Conservation (phyloP, 441 rosid genomes). For the Euphorbia celastroides region DNA sequence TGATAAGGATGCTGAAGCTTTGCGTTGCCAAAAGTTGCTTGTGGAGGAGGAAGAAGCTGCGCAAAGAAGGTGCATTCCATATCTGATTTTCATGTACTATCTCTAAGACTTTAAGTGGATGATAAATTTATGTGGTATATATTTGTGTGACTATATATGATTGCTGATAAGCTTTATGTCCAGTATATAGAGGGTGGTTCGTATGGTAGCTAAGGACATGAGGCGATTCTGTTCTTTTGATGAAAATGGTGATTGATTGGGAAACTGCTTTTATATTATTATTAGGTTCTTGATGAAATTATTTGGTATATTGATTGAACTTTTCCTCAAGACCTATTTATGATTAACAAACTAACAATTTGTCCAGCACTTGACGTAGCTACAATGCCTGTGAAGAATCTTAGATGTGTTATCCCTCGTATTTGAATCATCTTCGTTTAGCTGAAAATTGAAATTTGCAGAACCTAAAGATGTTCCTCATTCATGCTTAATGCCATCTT, state of each 20-base stretch:
- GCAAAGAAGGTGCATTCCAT: slow-evolving; percentile 54
- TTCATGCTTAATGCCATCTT: background rate
- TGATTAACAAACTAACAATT: background rate
- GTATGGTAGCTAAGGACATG: background rate
- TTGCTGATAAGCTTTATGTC: background rate
- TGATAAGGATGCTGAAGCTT: slow-evolving; percentile 92
- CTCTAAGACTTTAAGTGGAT: background rate
- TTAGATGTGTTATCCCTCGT: background rate
- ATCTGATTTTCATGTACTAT: background rate
- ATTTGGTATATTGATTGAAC: background rate
- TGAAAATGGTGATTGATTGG: background rate
- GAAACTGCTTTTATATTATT: background rate
- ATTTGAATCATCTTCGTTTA: background rate
- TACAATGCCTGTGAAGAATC: background rate
- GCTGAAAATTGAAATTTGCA: background rate
- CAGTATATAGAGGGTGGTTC: background rate
- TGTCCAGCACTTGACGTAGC: background rate
- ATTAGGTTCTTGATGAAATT: background rate
- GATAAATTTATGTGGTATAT: slow-evolving; percentile 1
- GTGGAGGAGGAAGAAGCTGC: slow-evolving; percentile 98
- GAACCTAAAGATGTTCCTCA: background rate
- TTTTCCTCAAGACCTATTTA: background rate
- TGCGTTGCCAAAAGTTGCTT: slow-evolving; percentile 84
- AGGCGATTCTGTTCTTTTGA: background rate
- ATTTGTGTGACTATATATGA: background rate